These are phyloP conservation scores for Leptographium radiaticola DNA, from an alignment of 2,329 filamentous ascomycete species.

Conservation along the genomic window DNA sequence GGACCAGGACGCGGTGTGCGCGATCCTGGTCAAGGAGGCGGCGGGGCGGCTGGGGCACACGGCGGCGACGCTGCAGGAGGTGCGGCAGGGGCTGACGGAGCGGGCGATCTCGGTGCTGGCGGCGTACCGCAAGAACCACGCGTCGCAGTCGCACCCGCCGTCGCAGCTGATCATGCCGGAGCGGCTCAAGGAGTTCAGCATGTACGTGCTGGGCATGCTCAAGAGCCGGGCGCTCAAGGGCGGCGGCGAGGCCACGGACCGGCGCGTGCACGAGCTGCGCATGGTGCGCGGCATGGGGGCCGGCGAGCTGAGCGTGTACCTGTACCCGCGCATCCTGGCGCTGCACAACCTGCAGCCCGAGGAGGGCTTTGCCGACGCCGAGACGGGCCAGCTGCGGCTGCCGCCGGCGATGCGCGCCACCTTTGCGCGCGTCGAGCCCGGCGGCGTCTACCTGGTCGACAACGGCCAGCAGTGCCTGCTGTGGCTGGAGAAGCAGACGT, in stretches of 20 bases:
- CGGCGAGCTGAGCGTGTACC: constrained; percentile 74
- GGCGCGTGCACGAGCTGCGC: constrained; percentile 80
- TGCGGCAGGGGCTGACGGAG: constrained; percentile 71
- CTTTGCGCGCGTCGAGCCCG: constrained; percentile 79
- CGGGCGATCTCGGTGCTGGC: constrained; percentile 88
- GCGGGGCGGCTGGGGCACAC: constrained; percentile 63
- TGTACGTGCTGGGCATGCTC: constrained; percentile 84
- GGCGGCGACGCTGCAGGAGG: constrained; percentile 69
- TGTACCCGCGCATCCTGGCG: constrained; percentile 88
- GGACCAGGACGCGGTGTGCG: constrained; percentile 86
- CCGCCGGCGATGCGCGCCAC: constrained; percentile 69
- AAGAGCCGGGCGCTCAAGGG: constrained; percentile 92
- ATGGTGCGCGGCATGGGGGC: constrained; percentile 82
- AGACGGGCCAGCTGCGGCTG: constrained; percentile 76
- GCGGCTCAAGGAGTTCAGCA: constrained; percentile 88
- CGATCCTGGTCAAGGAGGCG: constrained; percentile 84
- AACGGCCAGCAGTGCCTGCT: constrained; percentile 86
- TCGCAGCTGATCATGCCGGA: constrained; percentile 92
- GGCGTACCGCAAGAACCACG: constrained; percentile 85
- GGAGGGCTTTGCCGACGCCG: constrained; percentile 81
- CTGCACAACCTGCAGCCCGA: constrained; percentile 78
- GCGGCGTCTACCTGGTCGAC: constrained; percentile 87
- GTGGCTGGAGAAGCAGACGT: constrained; percentile 88
- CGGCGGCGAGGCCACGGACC: constrained; percentile 79
- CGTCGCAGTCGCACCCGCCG: constrained; percentile 67